Percentiles rank a stretch among this genome's conserved stretches.
These are phyloP conservation scores for Aspergillus sclerotioniger DNA, from an alignment of 495 filamentous ascomycete species.

Conservation along the genomic window DNA sequence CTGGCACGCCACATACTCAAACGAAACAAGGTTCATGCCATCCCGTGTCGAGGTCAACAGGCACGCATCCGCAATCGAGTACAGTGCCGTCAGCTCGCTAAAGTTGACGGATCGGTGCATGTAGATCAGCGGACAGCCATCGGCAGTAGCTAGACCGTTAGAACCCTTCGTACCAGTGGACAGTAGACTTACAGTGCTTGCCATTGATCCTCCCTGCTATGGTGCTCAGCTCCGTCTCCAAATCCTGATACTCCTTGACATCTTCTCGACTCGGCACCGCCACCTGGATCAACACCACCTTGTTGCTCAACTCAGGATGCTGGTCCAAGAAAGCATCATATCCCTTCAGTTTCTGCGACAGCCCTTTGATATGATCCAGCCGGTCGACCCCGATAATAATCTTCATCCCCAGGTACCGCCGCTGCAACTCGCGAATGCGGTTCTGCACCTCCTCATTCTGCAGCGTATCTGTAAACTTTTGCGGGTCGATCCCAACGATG, in stretches of 20 bases:
- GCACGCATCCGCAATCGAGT: slow-evolving; percentile 86
- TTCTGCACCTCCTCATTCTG: slow-evolving; percentile 70
- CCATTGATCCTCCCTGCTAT: slow-evolving; percentile 91
- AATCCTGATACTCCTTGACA: slow-evolving; percentile 94
- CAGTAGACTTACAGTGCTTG: slow-evolving; percentile 37
- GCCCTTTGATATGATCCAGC: slow-evolving; percentile 93
- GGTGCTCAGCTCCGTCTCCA: slow-evolving; percentile 85
- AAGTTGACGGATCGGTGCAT: slow-evolving; percentile 88
- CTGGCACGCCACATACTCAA: slow-evolving; percentile 93
- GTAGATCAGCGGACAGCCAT: slow-evolving; percentile 92
- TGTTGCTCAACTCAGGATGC: slow-evolving; percentile 88
- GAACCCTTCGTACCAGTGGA: too few species aligned
- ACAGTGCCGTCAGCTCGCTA: slow-evolving; percentile 87
- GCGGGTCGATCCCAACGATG: slow-evolving; percentile 89
- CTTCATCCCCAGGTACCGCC: slow-evolving; percentile 82
- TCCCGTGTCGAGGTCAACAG: slow-evolving; percentile 89
- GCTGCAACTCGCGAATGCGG: slow-evolving; percentile 72
- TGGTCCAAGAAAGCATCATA: slow-evolving; percentile 88
- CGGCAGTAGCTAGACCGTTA: slow-evolving; percentile 62
- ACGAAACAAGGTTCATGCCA: slow-evolving; percentile 96
- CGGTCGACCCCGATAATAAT: slow-evolving; percentile 92
- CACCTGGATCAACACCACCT: slow-evolving; percentile 89
- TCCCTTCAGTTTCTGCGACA: slow-evolving; percentile 91
- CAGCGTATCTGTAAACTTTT: slow-evolving; percentile 80
- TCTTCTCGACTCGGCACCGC: slow-evolving; percentile 89